These are phyloP conservation scores for Guadua angustifolia DNA, from an alignment of 176 grass and related monocot species.

Conservation along the genomic window DNA sequence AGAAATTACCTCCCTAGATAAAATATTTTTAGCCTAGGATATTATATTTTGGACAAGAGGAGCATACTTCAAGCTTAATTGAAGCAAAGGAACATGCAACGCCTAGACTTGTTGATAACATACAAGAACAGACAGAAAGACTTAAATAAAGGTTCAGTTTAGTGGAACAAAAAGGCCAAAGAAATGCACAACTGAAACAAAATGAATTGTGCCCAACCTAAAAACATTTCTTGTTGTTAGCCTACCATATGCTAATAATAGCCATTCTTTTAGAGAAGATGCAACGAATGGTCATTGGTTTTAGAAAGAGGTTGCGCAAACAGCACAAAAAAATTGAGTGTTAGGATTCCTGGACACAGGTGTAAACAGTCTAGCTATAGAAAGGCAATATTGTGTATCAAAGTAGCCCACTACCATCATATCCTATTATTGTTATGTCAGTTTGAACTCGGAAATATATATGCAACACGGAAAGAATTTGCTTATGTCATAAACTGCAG, in stretches of 20 bases:
- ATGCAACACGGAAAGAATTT: background rate
- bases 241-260: background rate
- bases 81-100: background rate
- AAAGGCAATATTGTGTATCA: background rate
- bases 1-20: background rate
- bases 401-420: slow-evolving; percentile 19
- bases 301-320: background rate
- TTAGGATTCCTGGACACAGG: background rate
- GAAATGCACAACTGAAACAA: background rate
- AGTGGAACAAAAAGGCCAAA: background rate
- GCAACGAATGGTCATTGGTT: background rate
- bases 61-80: background rate
- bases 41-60: background rate
- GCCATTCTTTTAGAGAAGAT: background rate
- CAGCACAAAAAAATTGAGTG: background rate
- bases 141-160: background rate
- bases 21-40: background rate
- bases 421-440: background rate
- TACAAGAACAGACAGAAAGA: background rate
- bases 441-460: background rate
- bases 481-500: background rate
- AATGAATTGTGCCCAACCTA: background rate
- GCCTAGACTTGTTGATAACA: background rate
- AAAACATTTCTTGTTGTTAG: background rate
- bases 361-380: background rate